These are phyloP conservation scores for Talaromyces sp. DNA, from an alignment of 2,329 filamentous ascomycete genomes.

Conservation along the genomic window DNA sequence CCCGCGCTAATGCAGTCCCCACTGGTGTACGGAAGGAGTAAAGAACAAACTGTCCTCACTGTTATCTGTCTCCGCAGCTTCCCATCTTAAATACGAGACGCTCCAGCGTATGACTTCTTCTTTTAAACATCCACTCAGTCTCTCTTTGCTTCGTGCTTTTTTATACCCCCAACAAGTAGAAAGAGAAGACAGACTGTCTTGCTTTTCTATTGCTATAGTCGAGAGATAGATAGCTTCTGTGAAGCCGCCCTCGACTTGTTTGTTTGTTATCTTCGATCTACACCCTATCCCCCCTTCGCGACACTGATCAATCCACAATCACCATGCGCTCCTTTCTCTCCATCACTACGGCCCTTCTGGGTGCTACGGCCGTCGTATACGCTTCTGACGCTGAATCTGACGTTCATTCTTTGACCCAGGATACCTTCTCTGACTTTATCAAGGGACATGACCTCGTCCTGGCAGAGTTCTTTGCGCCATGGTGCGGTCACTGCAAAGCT, in stretches of 20 bases:
- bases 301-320: conserved; percentile 15
- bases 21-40: conserved; percentile 7
- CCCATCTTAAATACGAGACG: conserved; percentile 6
- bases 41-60: conserved; percentile 45
- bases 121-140: background rate
- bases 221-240: conserved; percentile 3
- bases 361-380: conserved; percentile 35
- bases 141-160: conserved; percentile 2
- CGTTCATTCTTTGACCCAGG: conserved; percentile 78
- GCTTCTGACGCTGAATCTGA: conserved; percentile 58
- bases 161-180: background rate
- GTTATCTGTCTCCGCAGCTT: conserved; percentile 5
- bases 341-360: conserved; percentile 40
- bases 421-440: conserved; percentile 83
- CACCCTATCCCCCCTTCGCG: background rate
- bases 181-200: background rate
- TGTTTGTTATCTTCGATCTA: background rate
- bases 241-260: conserved; percentile 11
- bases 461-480: conserved; percentile 95
- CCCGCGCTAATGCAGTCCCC: background rate
- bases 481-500: conserved; percentile 98
- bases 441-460: conserved; percentile 83
- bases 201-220: background rate
- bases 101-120: background rate
- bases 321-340: conserved; percentile 41